phyloP scores from a whole-genome alignment of 2,329 filamentous ascomycete species.

The Claviceps paspali region DNA sequence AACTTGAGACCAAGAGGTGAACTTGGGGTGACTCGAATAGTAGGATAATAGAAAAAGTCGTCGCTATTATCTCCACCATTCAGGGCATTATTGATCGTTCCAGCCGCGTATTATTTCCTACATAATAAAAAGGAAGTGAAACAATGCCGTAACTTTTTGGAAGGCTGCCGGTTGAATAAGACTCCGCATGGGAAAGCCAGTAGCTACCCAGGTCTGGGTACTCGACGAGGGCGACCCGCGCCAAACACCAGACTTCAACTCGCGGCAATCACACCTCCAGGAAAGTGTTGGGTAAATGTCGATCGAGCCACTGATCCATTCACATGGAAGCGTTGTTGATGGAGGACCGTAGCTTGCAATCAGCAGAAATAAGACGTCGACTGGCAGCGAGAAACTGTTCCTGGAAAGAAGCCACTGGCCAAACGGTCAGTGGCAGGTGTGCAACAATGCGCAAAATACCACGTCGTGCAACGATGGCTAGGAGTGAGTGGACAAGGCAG shows the following conservation, averaged over 20 bases:
- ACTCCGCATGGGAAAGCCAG: background rate
- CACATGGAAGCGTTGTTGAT: conserved; percentile 1
- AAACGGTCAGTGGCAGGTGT: conserved; percentile 1
- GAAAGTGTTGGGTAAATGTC: background rate
- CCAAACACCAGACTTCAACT: background rate
- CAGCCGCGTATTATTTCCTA: conserved; percentile 2
- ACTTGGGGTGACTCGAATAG: conserved; percentile 1
- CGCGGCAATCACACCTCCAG: background rate
- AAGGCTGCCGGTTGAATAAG: conserved; percentile 1
- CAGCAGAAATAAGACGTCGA: background rate
- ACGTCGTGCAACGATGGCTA: background rate
- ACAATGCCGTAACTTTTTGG: no score
- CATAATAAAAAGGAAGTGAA: no score
- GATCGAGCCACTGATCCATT: background rate
- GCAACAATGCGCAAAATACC: conserved; percentile 1
- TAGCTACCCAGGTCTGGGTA: background rate
- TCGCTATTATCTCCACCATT: conserved; percentile 6
- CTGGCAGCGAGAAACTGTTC: conserved; percentile 6
- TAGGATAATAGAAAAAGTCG: conserved; percentile 3
- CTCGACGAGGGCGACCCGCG: background rate
- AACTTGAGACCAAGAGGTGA: background rate
- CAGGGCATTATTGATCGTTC: conserved; percentile 4
- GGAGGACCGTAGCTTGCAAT: background rate
- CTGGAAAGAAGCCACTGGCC: background rate
- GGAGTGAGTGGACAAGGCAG: conserved; percentile 4